Percentiles rank a stretch among this genome's conserved stretches.
phyloP scores from a whole-genome alignment of 306 rosid genomes.

The Comarum palustre region DNA sequence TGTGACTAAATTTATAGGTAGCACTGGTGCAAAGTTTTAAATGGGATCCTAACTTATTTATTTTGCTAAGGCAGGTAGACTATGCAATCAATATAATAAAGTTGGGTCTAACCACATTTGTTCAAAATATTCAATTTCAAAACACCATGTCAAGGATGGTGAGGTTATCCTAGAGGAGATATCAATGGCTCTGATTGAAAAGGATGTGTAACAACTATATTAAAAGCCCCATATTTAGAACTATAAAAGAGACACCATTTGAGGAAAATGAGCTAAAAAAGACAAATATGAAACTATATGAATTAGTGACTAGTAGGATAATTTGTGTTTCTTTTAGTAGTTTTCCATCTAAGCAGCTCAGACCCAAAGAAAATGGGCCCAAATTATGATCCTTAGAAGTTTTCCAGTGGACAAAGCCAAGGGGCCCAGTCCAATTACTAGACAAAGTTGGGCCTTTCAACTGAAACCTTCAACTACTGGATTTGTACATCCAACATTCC shows the following conservation, averaged over 20 bases:
- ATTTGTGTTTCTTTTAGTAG: too few species aligned
- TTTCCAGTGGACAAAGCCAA: not conserved
- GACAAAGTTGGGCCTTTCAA: not conserved
- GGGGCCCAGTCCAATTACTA: not conserved
- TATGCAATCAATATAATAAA: not conserved
- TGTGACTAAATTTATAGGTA: constrained; percentile 7
- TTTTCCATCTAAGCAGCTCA: not conserved
- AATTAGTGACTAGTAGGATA: not conserved
- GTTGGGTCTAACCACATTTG: constrained; percentile 8
- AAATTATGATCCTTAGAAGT: too few species aligned
- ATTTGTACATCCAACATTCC: too few species aligned
- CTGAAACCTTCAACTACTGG: not conserved
- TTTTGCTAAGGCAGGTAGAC: constrained; percentile 5
- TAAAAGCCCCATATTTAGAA: not conserved
- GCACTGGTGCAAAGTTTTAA: constrained; percentile 11
- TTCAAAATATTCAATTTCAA: not conserved
- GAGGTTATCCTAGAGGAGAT: constrained; percentile 2
- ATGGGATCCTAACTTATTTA: not conserved
- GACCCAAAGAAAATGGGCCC: not conserved
- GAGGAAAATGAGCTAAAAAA: not conserved
- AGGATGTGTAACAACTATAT: constrained; percentile 1
- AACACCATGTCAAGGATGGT: not conserved
- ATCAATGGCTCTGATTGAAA: not conserved
- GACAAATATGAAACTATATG: not conserved
- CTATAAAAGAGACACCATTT: not conserved